phyloP scores from a whole-genome alignment of 2,329 filamentous ascomycete species.

The Aspergillus versicolor region DNA sequence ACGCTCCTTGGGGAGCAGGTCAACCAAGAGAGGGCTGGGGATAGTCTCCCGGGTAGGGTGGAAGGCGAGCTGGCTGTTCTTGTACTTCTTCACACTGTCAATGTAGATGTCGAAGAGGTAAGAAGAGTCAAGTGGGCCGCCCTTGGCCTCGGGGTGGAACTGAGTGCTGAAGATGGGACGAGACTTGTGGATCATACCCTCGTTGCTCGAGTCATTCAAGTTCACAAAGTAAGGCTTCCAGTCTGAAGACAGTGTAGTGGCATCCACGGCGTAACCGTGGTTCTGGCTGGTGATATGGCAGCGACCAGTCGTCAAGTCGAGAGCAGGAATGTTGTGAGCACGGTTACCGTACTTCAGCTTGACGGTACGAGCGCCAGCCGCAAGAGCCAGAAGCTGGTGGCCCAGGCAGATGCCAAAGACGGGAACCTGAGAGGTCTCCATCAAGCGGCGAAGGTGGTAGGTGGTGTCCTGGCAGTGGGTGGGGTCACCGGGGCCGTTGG shows the following conservation, averaged over 20 bases:
- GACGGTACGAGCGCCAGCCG: slow-evolving; percentile 82
- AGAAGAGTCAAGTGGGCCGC: slow-evolving; percentile 89
- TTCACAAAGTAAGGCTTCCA: slow-evolving; percentile 99
- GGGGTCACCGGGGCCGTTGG: slow-evolving; percentile 96
- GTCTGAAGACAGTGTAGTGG: slow-evolving; percentile 74
- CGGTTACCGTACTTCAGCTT: slow-evolving; percentile 99
- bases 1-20: slow-evolving; percentile 89
- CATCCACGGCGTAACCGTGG: slow-evolving; percentile 94
- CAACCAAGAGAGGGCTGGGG: slow-evolving; percentile 82
- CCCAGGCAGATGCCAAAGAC: slow-evolving; percentile 98
- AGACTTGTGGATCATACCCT: slow-evolving; percentile 94
- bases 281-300: slow-evolving; percentile 99
- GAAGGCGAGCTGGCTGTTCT: slow-evolving; percentile 73
- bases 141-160: slow-evolving; percentile 98
- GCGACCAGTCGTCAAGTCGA: slow-evolving; percentile 91
- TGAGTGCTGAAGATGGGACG: slow-evolving; percentile 98
- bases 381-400: slow-evolving; percentile 91
- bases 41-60: slow-evolving; percentile 76
- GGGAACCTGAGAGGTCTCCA: slow-evolving; percentile 85
- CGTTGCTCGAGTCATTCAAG: slow-evolving; percentile 95
- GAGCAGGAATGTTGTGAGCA: slow-evolving; percentile 94
- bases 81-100: slow-evolving; percentile 84
- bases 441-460: slow-evolving; percentile 85
- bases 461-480: slow-evolving; percentile 95
- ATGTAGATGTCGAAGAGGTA: slow-evolving; percentile 98